These are phyloP conservation scores for Podospora conica DNA, from an alignment of 495 filamentous ascomycete genomes.

Conservation along the genomic window DNA sequence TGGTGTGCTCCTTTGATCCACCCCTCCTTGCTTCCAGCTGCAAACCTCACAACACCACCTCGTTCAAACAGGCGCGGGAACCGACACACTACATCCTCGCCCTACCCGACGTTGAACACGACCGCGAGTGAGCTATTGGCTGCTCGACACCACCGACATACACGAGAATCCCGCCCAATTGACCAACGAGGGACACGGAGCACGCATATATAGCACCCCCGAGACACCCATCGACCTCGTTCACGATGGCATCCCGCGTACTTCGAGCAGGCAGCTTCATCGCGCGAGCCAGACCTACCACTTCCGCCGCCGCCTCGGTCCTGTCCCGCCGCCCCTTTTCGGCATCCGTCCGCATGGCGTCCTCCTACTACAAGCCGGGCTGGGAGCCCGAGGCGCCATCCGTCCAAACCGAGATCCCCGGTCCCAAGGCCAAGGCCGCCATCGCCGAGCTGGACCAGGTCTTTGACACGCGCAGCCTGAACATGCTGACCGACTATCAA, in stretches of 20 bases:
- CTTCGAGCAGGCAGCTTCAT: background rate
- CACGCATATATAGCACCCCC: background rate
- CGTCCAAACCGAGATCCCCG: slow-evolving; percentile 75
- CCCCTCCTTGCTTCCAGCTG: background rate
- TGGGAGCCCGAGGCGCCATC: slow-evolving; percentile 68
- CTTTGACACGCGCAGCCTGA: slow-evolving; percentile 89
- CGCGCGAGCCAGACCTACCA: background rate
- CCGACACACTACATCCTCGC: background rate
- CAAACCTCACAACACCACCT: slow-evolving; percentile 6
- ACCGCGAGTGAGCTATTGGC: background rate
- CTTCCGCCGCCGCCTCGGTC: background rate
- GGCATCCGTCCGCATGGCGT: slow-evolving; percentile 33
- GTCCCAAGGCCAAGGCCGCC: slow-evolving; percentile 68
- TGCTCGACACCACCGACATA: background rate
- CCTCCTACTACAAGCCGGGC: slow-evolving; percentile 50
- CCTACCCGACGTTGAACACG: no score
- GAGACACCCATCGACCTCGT: background rate
- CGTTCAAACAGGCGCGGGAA: background rate
- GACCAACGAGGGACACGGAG: background rate
- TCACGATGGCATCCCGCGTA: slow-evolving; percentile 4
- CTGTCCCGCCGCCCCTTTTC: slow-evolving; percentile 22
- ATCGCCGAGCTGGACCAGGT: slow-evolving; percentile 62
- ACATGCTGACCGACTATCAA: slow-evolving; percentile 82
- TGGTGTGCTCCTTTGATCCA: slow-evolving; percentile 4
- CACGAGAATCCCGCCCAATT: background rate